phyloP scores from a whole-genome alignment of 441 rosid species.

The Manihot esculenta region DNA sequence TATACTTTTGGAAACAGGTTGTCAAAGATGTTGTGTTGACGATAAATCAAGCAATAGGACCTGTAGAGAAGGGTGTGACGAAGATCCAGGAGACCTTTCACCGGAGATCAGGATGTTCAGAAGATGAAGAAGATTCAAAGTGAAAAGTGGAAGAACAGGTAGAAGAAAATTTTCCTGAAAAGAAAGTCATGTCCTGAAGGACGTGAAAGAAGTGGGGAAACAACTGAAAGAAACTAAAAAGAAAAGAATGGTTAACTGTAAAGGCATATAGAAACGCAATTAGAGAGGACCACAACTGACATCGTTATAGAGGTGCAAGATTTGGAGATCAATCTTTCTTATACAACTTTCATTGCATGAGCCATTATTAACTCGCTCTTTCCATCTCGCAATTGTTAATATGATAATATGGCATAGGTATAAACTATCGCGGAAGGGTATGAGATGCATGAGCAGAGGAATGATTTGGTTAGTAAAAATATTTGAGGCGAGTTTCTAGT shows the following conservation, averaged over 20 bases:
- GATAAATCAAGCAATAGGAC: slow-evolving; percentile 85
- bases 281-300: too few relatives aligned
- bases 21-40: slow-evolving; percentile 80
- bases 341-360: neutral
- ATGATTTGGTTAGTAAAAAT: too few relatives aligned
- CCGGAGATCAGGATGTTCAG: slow-evolving; percentile 35
- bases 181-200: neutral
- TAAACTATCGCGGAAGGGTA: too few relatives aligned
- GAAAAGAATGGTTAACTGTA: neutral
- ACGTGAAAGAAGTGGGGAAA: neutral
- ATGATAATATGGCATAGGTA: neutral
- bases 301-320: too few relatives aligned
- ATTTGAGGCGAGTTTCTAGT: neutral
- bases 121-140: slow-evolving; percentile 34
- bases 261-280: neutral
- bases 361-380: too few relatives aligned
- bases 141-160: slow-evolving; percentile 30
- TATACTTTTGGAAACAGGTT: slow-evolving; percentile 38
- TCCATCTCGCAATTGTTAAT: neutral
- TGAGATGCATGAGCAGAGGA: too few relatives aligned
- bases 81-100: slow-evolving; percentile 73
- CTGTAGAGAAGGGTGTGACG: slow-evolving; percentile 77
- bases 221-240: neutral
- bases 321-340: neutral
- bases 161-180: slow-evolving; percentile 12